Evolutionary conservation across 2,329 filamentous ascomycete species (phyloP).

Genomic region (Penicillium expansum): DNA sequence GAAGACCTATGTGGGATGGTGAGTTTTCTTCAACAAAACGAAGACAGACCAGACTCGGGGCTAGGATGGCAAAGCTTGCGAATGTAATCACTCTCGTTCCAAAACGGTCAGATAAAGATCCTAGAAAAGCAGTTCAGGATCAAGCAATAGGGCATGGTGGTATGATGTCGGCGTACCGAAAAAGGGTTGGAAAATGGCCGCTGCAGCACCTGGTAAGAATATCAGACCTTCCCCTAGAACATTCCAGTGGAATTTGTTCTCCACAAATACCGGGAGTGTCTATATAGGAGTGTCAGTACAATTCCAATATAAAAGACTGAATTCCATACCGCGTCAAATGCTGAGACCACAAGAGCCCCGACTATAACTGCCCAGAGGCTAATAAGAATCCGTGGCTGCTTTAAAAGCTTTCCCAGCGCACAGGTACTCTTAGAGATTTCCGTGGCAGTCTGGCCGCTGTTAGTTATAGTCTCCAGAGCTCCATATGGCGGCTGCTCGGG

Average conservation of each 20-base stretch:
- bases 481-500: constrained; percentile 11
- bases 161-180: constrained; percentile 32
- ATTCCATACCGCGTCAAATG: constrained; percentile 45
- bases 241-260: constrained; percentile 53
- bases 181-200: constrained; percentile 59
- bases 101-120: constrained; percentile 52
- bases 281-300: constrained; percentile 13
- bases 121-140: constrained; percentile 32
- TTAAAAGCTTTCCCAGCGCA: constrained; percentile 11
- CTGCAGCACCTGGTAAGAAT: constrained; percentile 58
- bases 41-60: constrained; percentile 62
- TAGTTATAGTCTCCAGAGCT: neutral
- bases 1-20: constrained; percentile 60
- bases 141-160: neutral
- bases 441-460: constrained; percentile 23
- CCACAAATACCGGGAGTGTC: constrained; percentile 53
- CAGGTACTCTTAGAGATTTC: neutral
- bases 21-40: constrained; percentile 59
- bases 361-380: constrained; percentile 56
- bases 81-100: constrained; percentile 62
- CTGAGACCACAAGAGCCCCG: constrained; percentile 48
- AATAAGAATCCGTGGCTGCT: constrained; percentile 52
- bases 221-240: constrained; percentile 56
- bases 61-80: constrained; percentile 51
- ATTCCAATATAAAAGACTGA: neutral